Evolutionary conservation across 768 basidiomycete genomes (phyloP).

Genomic region (Pleurotus citrinopileatus): DNA sequence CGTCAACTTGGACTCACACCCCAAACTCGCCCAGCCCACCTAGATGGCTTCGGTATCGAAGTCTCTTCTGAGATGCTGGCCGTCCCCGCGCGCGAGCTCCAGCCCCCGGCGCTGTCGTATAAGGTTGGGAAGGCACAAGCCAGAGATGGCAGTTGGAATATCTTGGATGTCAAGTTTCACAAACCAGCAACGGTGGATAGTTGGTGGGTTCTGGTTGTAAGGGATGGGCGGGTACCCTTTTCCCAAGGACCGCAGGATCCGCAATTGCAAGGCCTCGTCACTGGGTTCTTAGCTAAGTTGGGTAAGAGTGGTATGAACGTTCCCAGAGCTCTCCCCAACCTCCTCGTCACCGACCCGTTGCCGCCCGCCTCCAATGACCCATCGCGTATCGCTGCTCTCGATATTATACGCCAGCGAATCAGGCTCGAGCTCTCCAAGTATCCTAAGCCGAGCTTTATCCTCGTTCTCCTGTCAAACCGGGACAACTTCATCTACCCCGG

Average conservation of each 20-base stretch:
- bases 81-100: slow-evolving; percentile 64
- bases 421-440: slow-evolving; percentile 21
- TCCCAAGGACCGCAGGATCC: slow-evolving; percentile 36
- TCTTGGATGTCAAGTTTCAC: slow-evolving; percentile 69
- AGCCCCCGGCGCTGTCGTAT: slow-evolving; percentile 58
- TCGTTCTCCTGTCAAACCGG: slow-evolving; percentile 63
- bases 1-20: slow-evolving; percentile 46
- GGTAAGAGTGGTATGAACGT: slow-evolving; percentile 55
- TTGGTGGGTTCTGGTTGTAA: slow-evolving; percentile 70
- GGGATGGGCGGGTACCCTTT: slow-evolving; percentile 42
- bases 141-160: slow-evolving; percentile 73
- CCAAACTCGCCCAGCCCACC: slow-evolving; percentile 24
- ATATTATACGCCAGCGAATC: slow-evolving; percentile 39
- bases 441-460: slow-evolving; percentile 56
- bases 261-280: slow-evolving; percentile 38
- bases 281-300: slow-evolving; percentile 56
- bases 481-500: slow-evolving; percentile 82
- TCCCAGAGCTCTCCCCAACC: slow-evolving; percentile 29
- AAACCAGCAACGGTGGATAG: slow-evolving; percentile 43
- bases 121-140: slow-evolving; percentile 40
- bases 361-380: slow-evolving; percentile 27
- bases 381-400: slow-evolving; percentile 34
- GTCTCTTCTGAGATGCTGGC: slow-evolving; percentile 58
- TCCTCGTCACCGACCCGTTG: slow-evolving; percentile 32
- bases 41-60: slow-evolving; percentile 55